Percentiles rank a stretch among this genome's conserved stretches.
Evolutionary conservation across 2,329 filamentous ascomycete species (phyloP).

Genomic region (Catunica adiposa): DNA sequence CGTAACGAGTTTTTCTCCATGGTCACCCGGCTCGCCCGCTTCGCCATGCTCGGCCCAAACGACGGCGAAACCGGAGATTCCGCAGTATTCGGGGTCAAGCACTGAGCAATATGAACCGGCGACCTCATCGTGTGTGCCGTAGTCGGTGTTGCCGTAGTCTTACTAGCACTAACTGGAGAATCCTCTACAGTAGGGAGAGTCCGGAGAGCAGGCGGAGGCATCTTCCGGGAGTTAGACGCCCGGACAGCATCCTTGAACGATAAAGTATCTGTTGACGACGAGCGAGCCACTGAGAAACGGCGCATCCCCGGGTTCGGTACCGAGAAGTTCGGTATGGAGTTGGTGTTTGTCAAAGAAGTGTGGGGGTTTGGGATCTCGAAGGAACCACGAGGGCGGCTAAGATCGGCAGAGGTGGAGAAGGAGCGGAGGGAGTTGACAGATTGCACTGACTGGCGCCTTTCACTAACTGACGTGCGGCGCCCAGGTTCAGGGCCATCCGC

Average conservation of each 20-base stretch:
- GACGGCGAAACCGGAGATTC: neutral
- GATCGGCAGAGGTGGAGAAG: conserved; percentile 26
- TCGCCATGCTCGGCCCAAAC: neutral
- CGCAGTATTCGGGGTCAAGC: neutral
- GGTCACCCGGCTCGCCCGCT: conserved; percentile 1
- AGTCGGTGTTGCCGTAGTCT: neutral
- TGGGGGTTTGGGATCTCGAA: neutral
- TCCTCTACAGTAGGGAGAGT: conserved; percentile 10
- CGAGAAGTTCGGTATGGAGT: conserved; percentile 12
- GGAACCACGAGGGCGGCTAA: neutral
- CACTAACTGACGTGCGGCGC: conserved; percentile 33
- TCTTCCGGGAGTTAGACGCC: conserved; percentile 2
- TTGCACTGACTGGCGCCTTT: conserved; percentile 36
- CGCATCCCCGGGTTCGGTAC: conserved; percentile 9
- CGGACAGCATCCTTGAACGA: conserved; percentile 9
- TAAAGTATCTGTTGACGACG: conserved; percentile 8
- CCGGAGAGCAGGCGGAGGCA: conserved; percentile 6
- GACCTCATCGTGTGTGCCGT: neutral
- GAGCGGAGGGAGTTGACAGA: conserved; percentile 23
- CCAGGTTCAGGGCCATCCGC: conserved; percentile 22
- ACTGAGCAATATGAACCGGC: neutral
- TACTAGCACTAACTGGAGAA: neutral
- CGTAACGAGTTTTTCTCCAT: conserved; percentile 4
- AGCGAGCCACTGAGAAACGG: conserved; percentile 11
- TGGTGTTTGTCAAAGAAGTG: neutral